Percentiles rank a stretch among this genome's conserved stretches.
These are phyloP conservation scores for Ganoderma boninense DNA, from an alignment of 1,284 basidiomycete species.

Conservation along the genomic window DNA sequence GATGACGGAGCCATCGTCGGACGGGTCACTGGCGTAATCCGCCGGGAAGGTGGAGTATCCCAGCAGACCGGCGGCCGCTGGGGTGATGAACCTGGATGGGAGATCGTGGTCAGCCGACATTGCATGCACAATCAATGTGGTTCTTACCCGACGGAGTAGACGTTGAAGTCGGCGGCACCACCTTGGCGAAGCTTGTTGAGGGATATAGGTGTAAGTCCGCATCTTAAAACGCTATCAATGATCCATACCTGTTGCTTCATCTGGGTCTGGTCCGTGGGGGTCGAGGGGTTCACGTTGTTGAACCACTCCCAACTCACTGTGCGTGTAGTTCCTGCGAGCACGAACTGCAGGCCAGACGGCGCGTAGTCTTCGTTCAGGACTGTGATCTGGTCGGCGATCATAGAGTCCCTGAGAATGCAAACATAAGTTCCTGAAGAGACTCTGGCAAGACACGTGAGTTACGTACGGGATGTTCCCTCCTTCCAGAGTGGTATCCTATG, in stretches of 20 bases:
- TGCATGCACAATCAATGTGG: slow-evolving; percentile 37
- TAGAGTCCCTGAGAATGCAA: slow-evolving; percentile 43
- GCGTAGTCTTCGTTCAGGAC: slow-evolving; percentile 58
- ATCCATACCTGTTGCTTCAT: slow-evolving; percentile 51
- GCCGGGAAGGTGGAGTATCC: slow-evolving; percentile 62
- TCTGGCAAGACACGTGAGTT: too few species aligned
- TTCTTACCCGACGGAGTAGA: slow-evolving; percentile 56
- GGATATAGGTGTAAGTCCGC: not conserved
- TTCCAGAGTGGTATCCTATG: slow-evolving; percentile 40
- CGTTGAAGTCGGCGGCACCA: slow-evolving; percentile 52
- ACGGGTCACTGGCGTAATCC: slow-evolving; percentile 46
- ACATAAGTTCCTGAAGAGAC: not conserved
- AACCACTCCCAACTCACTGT: slow-evolving; percentile 60
- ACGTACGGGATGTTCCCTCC: slow-evolving; percentile 56
- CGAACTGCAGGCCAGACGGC: slow-evolving; percentile 52
- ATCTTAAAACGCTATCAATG: not conserved
- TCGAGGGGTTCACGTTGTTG: slow-evolving; percentile 49
- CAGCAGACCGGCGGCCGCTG: slow-evolving; percentile 40
- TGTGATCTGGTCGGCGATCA: slow-evolving; percentile 50
- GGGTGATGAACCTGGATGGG: not conserved
- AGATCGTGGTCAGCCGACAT: not conserved
- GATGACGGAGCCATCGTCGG: slow-evolving; percentile 59
- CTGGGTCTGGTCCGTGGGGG: slow-evolving; percentile 47
- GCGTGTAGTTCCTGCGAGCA: slow-evolving; percentile 51
- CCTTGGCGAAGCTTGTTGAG: slow-evolving; percentile 48